Evolutionary conservation across 768 basidiomycete genomes (phyloP).

Genomic region (Ephemerocybe angulata): DNA sequence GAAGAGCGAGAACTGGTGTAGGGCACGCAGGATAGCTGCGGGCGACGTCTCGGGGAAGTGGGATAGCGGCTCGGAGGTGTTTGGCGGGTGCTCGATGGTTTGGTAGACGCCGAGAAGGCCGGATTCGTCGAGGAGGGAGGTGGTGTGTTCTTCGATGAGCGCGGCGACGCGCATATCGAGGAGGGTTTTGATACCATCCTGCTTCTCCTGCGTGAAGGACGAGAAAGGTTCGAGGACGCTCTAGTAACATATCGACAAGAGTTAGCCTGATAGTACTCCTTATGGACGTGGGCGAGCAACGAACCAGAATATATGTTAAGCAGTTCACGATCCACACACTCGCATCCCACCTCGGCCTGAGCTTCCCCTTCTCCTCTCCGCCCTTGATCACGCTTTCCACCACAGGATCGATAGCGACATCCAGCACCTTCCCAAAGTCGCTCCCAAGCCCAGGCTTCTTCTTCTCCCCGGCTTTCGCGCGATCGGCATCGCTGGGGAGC

Average conservation of each 20-base stretch:
- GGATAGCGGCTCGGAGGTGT: conserved; percentile 68
- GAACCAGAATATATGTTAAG: conserved; percentile 74
- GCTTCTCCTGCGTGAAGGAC: conserved; percentile 60
- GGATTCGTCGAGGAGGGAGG: no score
- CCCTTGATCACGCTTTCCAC: conserved; percentile 69
- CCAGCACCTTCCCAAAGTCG: conserved; percentile 66
- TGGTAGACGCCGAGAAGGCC: conserved; percentile 47
- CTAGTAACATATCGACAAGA: conserved; percentile 39
- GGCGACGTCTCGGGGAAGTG: conserved; percentile 66
- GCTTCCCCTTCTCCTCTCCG: conserved; percentile 59
- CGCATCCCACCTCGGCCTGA: conserved; percentile 71
- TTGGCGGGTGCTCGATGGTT: conserved; percentile 37
- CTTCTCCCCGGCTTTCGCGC: not conserved
- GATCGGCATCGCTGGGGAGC: not conserved
- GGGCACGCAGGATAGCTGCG: conserved; percentile 53
- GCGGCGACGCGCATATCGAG: conserved; percentile 59
- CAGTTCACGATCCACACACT: conserved; percentile 86
- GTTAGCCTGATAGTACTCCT: not conserved
- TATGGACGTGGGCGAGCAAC: conserved; percentile 15
- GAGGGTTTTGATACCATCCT: conserved; percentile 49
- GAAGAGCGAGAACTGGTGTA: conserved; percentile 78
- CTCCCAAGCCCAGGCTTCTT: not conserved
- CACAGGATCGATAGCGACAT: conserved; percentile 82
- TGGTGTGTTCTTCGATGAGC: conserved; percentile 72
- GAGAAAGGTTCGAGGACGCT: conserved; percentile 61